Evolutionary conservation across 495 filamentous ascomycete species (phyloP), one percentile per base, ranked within the genome.

Genomic region (Aspergillus bertholletiae): DNA sequence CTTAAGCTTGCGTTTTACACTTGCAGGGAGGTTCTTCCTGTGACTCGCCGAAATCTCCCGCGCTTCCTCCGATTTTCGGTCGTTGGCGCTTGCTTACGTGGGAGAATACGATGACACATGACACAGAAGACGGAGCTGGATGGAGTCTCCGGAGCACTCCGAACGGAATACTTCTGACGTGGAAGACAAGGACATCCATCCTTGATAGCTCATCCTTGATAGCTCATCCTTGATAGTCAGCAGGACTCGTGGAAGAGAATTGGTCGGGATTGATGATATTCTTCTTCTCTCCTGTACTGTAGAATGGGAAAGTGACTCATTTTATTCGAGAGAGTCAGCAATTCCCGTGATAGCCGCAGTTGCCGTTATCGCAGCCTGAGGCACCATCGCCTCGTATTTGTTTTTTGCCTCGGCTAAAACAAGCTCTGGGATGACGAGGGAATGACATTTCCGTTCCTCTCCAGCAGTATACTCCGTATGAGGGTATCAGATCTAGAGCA

Each of bases 1-100:
- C 49, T 23, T 51, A 51, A 28, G 17, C 49, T 51, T 15, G 45
- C 45, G 24, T 26, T 51, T 27, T 40, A 37, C 48, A 34, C 15
- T 51, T 51, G 20, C 44, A 46, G 20, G 44, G 30, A 32, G 9
- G 9, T 7, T n/a, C 4, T 22, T 24, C 13, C 34, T 18, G 26
- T n/a, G 24, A 22, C 5, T 8, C 37, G 49, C 49, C 49, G 49
- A 41, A 1, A 40, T 15, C 28, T 51, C 23, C 49, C 49, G 49
- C 24, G 12, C 21, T n/a, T 18, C 34, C 30, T 30, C 22, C 23
- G 34, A 13, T n/a, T 23, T 22, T 21, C 34, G 44, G 26, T 30
- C 6, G 8, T 45, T 47, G 17, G 34, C 6, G n/a, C 7, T 6
- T 2, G 34, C 30, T 34, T 15, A n/a, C 34, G 34, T 11, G 2